Conservation (phyloP, 257 asterid species). For the Nicotiana undulata region DNA sequence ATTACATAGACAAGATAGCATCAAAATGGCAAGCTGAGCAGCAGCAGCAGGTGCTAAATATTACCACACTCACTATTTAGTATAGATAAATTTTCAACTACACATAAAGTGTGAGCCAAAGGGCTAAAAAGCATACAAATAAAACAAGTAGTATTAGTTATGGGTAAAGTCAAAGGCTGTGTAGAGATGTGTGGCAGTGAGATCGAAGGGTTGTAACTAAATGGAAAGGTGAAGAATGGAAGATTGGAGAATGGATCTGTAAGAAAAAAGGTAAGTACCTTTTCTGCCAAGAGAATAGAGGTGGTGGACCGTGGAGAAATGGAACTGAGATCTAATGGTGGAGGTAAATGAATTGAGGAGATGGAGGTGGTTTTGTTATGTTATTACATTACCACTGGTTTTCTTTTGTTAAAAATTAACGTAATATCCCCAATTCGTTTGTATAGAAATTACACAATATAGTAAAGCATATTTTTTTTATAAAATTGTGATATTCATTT, state of each 20-base stretch:
- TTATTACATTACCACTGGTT: background rate
- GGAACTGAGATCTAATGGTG: background rate
- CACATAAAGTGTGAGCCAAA: no score
- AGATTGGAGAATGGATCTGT: background rate
- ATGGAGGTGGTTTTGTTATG: background rate
- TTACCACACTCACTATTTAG: no score
- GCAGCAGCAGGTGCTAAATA: background rate
- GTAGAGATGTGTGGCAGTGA: background rate
- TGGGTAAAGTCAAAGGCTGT: background rate
- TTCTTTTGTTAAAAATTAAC: no score
- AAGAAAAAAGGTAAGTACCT: background rate
- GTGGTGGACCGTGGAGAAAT: background rate
- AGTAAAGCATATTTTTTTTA: no score
- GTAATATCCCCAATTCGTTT: no score
- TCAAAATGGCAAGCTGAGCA: background rate
- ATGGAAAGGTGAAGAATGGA: background rate
- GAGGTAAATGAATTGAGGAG: background rate
- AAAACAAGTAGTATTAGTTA: no score
- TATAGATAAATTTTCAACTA: no score
- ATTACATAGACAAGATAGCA: background rate
- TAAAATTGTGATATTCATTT: no score
- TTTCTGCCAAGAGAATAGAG: background rate
- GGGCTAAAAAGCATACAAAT: background rate
- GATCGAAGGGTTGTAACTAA: background rate
- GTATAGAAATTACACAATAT: no score